Evolutionary conservation across 2,329 filamentous ascomycete species (phyloP), one percentile per base, ranked within the genome.

Genomic region (Fusarium sp.): DNA sequence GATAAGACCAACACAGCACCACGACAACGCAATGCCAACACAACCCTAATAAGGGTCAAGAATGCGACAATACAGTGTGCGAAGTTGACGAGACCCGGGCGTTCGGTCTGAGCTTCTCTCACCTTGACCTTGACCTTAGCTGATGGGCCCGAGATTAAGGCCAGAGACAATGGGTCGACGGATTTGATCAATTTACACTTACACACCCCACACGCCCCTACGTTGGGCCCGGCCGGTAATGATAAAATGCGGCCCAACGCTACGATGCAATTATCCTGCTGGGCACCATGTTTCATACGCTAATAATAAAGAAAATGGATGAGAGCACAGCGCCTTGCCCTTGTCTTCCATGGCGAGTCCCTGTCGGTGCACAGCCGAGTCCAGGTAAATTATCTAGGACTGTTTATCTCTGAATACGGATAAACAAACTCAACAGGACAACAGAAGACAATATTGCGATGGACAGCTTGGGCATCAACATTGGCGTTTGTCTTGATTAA

Each of bases 261-360:
- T 46, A 68, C 63, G 53, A 70, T 49, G 58, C 59, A 64, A 72
- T 72, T 63, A 59, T 62, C 65, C 57, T 72, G 69, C 65, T 70
- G 62, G 62, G 67, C 71, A 72, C 67, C 71, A 69, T 73, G 71
- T 73, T 73, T 73, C 71, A 69, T 70, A 73, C 64, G 65, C 71
- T 72, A 72, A 72, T 70, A 70, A 70, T 59, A 63, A 63, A 70
- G 57, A 64, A 71, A 72, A 67, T 57, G 62, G 56, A 44, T 53
- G 37, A 46, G 49, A 54, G 49, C 56, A 40, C 58, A 47, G 49
- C 49, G 57, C 59, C 60, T 62, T 52, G 55, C 65, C 69, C 67
- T 64, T 72, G 69, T 60, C 51, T 64, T 37, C 58, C 41, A 66
- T 54, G 46, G 57, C 56, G 44, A 67, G 54, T 71, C 71, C 67